Base-by-base conservation (phyloP, 176 grass and related monocot genomes). In the Aegilops speltoides region DNA sequence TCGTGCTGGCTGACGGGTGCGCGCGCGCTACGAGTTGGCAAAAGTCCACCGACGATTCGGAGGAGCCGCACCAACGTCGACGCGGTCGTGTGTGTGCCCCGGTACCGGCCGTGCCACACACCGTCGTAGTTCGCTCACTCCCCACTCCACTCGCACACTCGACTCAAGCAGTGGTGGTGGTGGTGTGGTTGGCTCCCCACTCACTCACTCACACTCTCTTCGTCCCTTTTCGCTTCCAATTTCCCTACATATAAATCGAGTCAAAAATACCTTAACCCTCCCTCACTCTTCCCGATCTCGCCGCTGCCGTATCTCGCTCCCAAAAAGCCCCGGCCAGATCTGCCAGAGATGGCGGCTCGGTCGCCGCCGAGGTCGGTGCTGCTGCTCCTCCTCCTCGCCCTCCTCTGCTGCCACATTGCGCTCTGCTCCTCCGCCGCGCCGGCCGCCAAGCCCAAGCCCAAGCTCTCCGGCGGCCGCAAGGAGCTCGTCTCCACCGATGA, bases 321-420 rank as follows among this genome's bases (percentile, higher is more conserved):
- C 14, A 6, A 50, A 10, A 74, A 63, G 20, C 45, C 60, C 43
- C 72, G 63, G 22, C 34, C 7, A 59, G 76, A 80, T 91, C 80
- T 41, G 45, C 26, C 64, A 41, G 3, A 71, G 19, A 91, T 91
- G 90, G 78, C 71, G 64, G 70, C 73, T 32, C 71, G 64, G 89
- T 71, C 65, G 33, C 68, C 73, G 41, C 66, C 73, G 69, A 87
- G 78, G 82, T 64, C 82, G 0, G 24, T 24, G 70, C 71, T 88
- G 71, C 52, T 80, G 2, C 22, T 88, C 3, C 41, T 99, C 16
- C 70, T 98, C 43, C 76, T 93, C 36, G 80, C 85, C 29, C 79
- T 96, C 5, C 54, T 99, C 77, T 91, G 83, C 84, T 86, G 87
- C 85, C 90, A 94, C 80, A 73, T 91, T 85, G 89, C 79, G 50